phyloP scores from a whole-genome alignment of 2,329 filamentous ascomycete genomes.

The Sphaerulina vaccinii region DNA sequence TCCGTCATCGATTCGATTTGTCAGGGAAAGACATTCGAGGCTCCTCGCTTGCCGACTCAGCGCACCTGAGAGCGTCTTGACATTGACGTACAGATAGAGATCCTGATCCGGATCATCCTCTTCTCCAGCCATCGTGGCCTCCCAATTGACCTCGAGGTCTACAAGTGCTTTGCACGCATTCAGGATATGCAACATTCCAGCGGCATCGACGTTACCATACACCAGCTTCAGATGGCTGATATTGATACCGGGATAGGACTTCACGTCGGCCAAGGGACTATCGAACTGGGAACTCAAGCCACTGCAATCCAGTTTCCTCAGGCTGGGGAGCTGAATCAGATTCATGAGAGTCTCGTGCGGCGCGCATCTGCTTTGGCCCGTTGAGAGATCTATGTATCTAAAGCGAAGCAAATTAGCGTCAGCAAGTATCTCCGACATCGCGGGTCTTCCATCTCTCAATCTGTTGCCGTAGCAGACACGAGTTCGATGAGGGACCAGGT shows the following conservation, averaged over 20 bases:
- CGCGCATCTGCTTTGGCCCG: not conserved
- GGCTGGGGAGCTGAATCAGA: not conserved
- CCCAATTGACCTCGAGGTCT: slow-evolving; percentile 4
- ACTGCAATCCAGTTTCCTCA: no score
- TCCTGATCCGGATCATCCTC: not conserved
- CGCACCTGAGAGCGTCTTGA: not conserved
- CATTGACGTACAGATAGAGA: not conserved
- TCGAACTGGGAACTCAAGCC: no score
- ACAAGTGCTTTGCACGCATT: not conserved
- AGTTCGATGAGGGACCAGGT: no score
- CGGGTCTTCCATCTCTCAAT: no score
- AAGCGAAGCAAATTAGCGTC: no score
- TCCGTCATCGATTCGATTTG: not conserved
- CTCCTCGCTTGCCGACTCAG: not conserved
- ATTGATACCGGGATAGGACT: no score
- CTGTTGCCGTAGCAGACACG: no score
- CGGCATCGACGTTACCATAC: no score
- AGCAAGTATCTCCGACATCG: no score
- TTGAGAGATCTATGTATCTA: not conserved
- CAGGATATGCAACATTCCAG: no score
- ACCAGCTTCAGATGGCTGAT: no score
- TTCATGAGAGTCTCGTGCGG: not conserved
- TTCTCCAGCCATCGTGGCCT: not conserved
- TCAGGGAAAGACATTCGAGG: not conserved
- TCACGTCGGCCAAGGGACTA: no score